phyloP scores from a whole-genome alignment of 2,329 filamentous ascomycete species.

The Celoporthe dispersa region DNA sequence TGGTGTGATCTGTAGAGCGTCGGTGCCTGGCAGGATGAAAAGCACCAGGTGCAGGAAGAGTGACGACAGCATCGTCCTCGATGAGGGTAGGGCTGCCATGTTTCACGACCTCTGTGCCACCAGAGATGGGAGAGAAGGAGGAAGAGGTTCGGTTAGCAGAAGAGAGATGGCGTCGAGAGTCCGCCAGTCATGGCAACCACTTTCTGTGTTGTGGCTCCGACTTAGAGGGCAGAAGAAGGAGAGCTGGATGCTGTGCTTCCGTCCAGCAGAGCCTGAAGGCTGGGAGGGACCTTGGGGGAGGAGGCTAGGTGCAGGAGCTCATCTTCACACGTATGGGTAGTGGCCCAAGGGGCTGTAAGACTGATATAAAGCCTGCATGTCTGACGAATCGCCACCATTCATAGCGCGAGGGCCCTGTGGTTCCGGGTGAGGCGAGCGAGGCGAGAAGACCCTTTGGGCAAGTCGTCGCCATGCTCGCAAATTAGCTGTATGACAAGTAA shows the following conservation, averaged over 20 bases:
- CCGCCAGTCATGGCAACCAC: slow-evolving; percentile 13
- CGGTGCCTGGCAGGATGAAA: slow-evolving; percentile 28
- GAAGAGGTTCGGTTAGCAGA: slow-evolving; percentile 8
- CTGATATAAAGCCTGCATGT: slow-evolving; percentile 18
- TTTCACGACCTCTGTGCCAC: slow-evolving; percentile 20
- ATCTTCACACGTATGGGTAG: neutral
- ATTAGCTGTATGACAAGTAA: slow-evolving; percentile 5
- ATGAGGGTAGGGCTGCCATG: slow-evolving; percentile 14
- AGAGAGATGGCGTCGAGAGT: slow-evolving; percentile 5
- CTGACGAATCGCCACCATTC: neutral
- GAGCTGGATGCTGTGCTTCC: neutral
- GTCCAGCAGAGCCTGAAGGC: slow-evolving; percentile 5
- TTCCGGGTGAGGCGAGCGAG: slow-evolving; percentile 3
- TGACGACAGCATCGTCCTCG: slow-evolving; percentile 17
- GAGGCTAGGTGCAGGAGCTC: neutral
- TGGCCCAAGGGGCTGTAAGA: neutral
- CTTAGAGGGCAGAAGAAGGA: neutral
- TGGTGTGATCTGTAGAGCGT: slow-evolving; percentile 52
- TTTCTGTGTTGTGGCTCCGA: neutral
- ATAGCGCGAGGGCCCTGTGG: neutral
- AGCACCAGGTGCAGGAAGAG: slow-evolving; percentile 20
- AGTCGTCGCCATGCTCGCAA: neutral
- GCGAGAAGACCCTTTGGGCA: neutral
- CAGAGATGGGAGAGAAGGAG: slow-evolving; percentile 6
- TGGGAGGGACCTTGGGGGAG: slow-evolving; percentile 1